Evolutionary conservation across 2,329 filamentous ascomycete genomes (phyloP).

Genomic region (Clonostachys solani): DNA sequence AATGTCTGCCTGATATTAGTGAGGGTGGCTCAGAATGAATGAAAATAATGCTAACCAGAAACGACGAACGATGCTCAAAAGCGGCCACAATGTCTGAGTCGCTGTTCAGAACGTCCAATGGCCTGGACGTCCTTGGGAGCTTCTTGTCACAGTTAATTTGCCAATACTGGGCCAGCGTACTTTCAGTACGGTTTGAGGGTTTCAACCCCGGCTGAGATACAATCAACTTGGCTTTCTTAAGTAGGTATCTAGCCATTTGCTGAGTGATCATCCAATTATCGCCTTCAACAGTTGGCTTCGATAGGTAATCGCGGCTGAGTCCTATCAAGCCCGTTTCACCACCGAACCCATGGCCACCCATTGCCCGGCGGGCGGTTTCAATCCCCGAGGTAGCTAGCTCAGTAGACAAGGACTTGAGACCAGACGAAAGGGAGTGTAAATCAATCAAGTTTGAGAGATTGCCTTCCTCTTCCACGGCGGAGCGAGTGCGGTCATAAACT

Average conservation of each 20-base stretch:
- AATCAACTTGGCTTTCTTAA: constrained; percentile 39
- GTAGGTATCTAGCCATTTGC: constrained; percentile 68
- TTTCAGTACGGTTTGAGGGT: neutral
- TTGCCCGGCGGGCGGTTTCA: neutral
- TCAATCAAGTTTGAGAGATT: neutral
- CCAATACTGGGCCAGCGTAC: neutral
- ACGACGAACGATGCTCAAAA: neutral
- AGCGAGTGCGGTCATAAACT: neutral
- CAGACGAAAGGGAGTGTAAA: neutral
- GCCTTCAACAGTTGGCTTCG: constrained; percentile 62
- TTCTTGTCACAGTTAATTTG: neutral
- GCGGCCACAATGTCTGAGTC: neutral
- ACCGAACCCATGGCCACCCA: neutral
- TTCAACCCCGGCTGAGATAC: neutral
- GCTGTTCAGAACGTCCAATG: neutral
- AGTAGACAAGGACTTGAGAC: neutral
- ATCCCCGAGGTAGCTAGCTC: neutral
- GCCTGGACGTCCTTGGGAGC: neutral
- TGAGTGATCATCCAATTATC: constrained; percentile 78
- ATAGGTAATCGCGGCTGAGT: constrained; percentile 67
- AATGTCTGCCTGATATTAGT: neutral
- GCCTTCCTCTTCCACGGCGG: neutral
- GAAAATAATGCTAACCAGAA: neutral
- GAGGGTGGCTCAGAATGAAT: neutral
- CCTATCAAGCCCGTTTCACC: neutral